These are phyloP conservation scores for Cladosporium sp. DNA, from an alignment of 2,329 filamentous ascomycete genomes.

Conservation along the genomic window DNA sequence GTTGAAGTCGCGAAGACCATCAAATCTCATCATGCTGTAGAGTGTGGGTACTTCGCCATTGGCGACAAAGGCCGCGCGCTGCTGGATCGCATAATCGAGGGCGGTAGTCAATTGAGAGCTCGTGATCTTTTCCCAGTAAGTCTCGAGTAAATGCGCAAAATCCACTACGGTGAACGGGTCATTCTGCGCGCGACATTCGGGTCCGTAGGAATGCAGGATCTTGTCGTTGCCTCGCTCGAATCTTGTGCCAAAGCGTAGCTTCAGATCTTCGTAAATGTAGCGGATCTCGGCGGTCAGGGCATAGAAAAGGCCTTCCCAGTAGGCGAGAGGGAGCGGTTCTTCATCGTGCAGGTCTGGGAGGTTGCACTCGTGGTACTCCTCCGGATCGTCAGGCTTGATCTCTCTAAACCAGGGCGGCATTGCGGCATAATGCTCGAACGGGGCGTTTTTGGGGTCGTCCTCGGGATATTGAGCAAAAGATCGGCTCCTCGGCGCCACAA, in stretches of 20 bases:
- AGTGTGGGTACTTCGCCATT: not conserved
- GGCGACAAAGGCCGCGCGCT: not conserved
- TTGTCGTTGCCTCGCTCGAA: constrained; percentile 17
- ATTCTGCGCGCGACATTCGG: constrained; percentile 11
- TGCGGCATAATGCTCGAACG: not conserved
- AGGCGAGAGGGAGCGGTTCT: constrained; percentile 17
- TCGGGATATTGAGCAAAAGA: not conserved
- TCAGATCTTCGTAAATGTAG: constrained; percentile 25
- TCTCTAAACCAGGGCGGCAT: constrained; percentile 16
- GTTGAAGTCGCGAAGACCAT: not conserved
- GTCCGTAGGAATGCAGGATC: constrained; percentile 27
- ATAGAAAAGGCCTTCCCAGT: constrained; percentile 30
- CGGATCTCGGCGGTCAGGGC: constrained; percentile 28
- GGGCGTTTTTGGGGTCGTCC: not conserved
- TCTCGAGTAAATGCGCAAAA: constrained; percentile 29
- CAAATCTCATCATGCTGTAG: not conserved
- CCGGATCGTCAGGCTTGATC: not conserved
- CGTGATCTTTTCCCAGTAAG: constrained; percentile 26
- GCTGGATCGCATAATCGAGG: constrained; percentile 28
- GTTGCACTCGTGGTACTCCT: not conserved
- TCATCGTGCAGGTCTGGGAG: constrained; percentile 7
- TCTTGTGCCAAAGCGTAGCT: constrained; percentile 21
- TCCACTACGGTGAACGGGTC: constrained; percentile 23
- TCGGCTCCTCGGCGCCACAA: constrained; percentile 4
- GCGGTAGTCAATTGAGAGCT: constrained; percentile 23